Base-by-base conservation (phyloP, 2,329 filamentous ascomycete genomes). In the Aspergillus floridensis region DNA sequence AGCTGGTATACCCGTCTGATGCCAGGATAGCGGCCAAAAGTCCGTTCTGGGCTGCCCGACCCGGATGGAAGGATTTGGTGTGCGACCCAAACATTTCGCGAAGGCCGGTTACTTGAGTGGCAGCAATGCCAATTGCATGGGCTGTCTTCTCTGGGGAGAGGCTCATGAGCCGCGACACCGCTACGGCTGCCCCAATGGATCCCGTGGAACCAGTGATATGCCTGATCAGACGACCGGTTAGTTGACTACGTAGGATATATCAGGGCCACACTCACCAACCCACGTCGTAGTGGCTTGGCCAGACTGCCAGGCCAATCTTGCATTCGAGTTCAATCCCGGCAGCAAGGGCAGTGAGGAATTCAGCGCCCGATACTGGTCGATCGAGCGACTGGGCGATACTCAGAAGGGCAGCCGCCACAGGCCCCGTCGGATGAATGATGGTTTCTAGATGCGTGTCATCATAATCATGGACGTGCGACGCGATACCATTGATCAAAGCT, bases 391-490 rank as follows among this genome's bases (percentile, higher is more conserved):
- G 75, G 1, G 82, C 79, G 32, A 66, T 53, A 8, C 59, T 59
- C 3, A 85, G 74, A 2, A 84, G 66, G 0, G 82, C 82, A 46
- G 74, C 78, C 1, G 81, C 80, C 0, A 84, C 80, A 0, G 81
- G 79, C 0, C 82, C 81, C 0, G 81, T 77, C 0, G 82, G 82
- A 62, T 85, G 83, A 49, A 85, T 84, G 62, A 84, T 81, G 5
- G 80, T 84, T 50, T 81, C 80, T 1, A 84, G 73, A 63, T 84
- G 82, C 1, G 81, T 84, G 65, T 85, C 82, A 61, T 85, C 82
- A 66, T 84, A 85, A 65, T 85, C 82, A 58, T 84, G 80, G 3
- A 84, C 80, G 60, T 84, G 81, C 31, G 79, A 82, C 12, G 82
- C 80, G 48, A 85, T 83, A 26, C 82, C 82, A 60, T 85, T 84